Evolutionary conservation across 805 yeast genomes (phyloP).

Genomic region (Ogataea chonburiensis): DNA sequence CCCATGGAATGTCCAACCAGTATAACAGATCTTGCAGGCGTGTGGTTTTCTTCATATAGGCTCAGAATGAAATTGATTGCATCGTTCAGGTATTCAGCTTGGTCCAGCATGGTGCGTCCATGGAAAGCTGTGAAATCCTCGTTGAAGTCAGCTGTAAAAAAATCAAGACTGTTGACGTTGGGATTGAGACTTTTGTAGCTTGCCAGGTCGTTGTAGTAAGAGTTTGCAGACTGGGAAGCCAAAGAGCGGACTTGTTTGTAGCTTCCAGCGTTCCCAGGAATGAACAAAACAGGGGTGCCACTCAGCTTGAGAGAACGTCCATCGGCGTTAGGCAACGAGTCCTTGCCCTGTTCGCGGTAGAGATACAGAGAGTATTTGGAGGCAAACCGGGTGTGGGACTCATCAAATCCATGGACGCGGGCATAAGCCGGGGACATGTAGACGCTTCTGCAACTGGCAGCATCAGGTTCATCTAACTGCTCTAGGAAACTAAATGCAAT

Average conservation of each 20-base stretch:
- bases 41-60: slow-evolving; percentile 46
- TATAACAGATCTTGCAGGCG: slow-evolving; percentile 57
- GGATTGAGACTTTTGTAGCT: slow-evolving; percentile 29
- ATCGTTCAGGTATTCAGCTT: slow-evolving; percentile 89
- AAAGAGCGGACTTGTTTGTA: slow-evolving; percentile 85
- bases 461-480: slow-evolving; percentile 44
- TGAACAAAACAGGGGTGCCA: slow-evolving; percentile 88
- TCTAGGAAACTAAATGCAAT: slow-evolving; percentile 31
- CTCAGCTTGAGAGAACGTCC: slow-evolving; percentile 32
- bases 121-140: slow-evolving; percentile 97
- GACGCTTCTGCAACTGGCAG: slow-evolving; percentile 58
- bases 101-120: slow-evolving; percentile 89
- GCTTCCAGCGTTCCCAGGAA: slow-evolving; percentile 98
- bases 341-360: slow-evolving; percentile 80
- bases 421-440: slow-evolving; percentile 87
- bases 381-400: slow-evolving; percentile 65
- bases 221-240: slow-evolving; percentile 75
- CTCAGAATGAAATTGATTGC: slow-evolving; percentile 76
- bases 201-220: slow-evolving; percentile 41
- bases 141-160: slow-evolving; percentile 90
- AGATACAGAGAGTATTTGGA: slow-evolving; percentile 80
- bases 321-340: slow-evolving; percentile 48
- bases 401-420: slow-evolving; percentile 68
- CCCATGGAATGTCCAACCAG: slow-evolving; percentile 96
- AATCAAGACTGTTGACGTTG: slow-evolving; percentile 58